Percentiles rank a stretch among this genome's conserved stretches.
phyloP scores from a whole-genome alignment of 2,329 filamentous ascomycete species.

The Verruconis gallopava region DNA sequence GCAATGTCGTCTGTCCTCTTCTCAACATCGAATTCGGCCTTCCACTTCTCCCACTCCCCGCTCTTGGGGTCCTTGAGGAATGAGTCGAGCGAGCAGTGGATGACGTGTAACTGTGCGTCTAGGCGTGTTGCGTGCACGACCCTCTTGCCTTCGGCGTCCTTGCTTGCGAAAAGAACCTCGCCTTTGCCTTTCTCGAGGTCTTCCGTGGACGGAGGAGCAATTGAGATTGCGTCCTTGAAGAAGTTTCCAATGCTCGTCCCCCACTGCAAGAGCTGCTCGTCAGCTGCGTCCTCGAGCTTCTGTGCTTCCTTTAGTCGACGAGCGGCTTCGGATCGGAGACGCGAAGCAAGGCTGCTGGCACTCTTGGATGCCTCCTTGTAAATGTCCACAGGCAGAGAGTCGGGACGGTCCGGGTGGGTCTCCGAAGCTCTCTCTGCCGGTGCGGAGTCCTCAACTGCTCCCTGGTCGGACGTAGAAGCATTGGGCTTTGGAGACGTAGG shows the following conservation, averaged over 20 bases:
- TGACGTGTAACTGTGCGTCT: slow-evolving; percentile 89
- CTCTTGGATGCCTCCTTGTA: slow-evolving; percentile 30
- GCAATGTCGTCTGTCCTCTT: slow-evolving; percentile 75
- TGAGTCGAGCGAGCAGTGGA: slow-evolving; percentile 69
- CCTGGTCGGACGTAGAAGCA: slow-evolving; percentile 13
- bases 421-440: neutral
- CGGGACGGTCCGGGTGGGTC: slow-evolving; percentile 26
- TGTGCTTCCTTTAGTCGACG: slow-evolving; percentile 82
- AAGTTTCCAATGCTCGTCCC: slow-evolving; percentile 83
- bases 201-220: slow-evolving; percentile 55
- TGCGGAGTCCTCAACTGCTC: neutral
- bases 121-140: slow-evolving; percentile 91
- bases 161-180: slow-evolving; percentile 80
- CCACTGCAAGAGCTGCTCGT: slow-evolving; percentile 86
- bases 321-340: slow-evolving; percentile 63
- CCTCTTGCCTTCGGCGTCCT: slow-evolving; percentile 76
- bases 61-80: slow-evolving; percentile 72
- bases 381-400: slow-evolving; percentile 36
- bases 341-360: slow-evolving; percentile 57
- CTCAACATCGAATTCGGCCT: slow-evolving; percentile 62
- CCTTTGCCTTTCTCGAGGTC: slow-evolving; percentile 25
- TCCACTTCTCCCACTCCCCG: slow-evolving; percentile 63
- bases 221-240: slow-evolving; percentile 76
- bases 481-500: slow-evolving; percentile 12
- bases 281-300: slow-evolving; percentile 84